Base-by-base conservation (phyloP, 2,329 filamentous ascomycete genomes). In the Paramyrothecium sp. region DNA sequence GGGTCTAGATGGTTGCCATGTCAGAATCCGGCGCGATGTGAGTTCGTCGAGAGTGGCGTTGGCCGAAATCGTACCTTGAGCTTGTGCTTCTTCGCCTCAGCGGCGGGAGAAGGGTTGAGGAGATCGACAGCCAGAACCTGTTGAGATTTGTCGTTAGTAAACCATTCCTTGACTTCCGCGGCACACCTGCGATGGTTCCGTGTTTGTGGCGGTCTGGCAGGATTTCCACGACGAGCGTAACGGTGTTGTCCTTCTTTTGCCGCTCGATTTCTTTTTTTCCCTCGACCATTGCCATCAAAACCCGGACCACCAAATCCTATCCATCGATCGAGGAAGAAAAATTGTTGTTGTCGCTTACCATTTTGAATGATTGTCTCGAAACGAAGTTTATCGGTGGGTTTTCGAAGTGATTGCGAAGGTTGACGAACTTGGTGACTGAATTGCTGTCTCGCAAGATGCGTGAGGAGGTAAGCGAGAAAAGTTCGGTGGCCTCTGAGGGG, bases 61-160 rank as follows among this genome's bases (percentile, higher is more conserved):
- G 44, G 60, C 53, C 51, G 48, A 33, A 50, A 60, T 68, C 70
- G 68, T 92, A 97, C 92, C 92, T 99, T 99, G 81, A 99, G 92
- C 92, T 99, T 99, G 91, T 99, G 95, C 91, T 98, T 98, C 86
- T 92, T 92, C 77, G 92, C 92, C 90, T 99, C 95, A 81, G 94
- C 89, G 82, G 92, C 91, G 82, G 94, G 90, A 78, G 90, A 91
- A 78, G 95, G 95, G 92, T 99, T 98, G 83, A 99, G 90, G 76
- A 99, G 93, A 88, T 99, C 95, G 87, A 98, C 91, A 81, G 95
- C 95, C 90, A 99, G 92, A 96, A 98, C 94, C 95, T 98, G 77
- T 4, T 30, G 38, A 38, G 33, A 44, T 5, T 17, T 44, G 38
- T 19, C 38, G 38, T 44, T 44, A 44, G 38, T 12, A 19, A 44